These are phyloP conservation scores for Cryptococcus hybrid DNA, from an alignment of 1,284 basidiomycete genomes.

Conservation along the genomic window DNA sequence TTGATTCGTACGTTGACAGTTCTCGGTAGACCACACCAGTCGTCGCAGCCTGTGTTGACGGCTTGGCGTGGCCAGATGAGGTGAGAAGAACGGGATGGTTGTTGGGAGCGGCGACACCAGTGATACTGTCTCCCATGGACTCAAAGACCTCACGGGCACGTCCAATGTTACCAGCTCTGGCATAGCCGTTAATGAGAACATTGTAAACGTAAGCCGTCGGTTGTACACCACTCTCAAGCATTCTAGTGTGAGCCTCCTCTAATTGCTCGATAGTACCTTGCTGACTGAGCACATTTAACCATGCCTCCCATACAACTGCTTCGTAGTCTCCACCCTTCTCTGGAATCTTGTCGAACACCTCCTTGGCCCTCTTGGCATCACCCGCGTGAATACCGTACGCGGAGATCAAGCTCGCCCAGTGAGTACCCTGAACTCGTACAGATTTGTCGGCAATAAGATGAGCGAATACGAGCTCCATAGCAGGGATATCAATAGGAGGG, in stretches of 20 bases:
- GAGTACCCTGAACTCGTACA: slow-evolving; percentile 72
- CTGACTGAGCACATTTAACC: slow-evolving; percentile 83
- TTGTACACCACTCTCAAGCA: slow-evolving; percentile 64
- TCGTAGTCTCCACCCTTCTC: slow-evolving; percentile 56
- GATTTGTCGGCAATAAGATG: slow-evolving; percentile 57
- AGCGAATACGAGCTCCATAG: slow-evolving; percentile 73
- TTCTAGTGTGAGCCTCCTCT: slow-evolving; percentile 63
- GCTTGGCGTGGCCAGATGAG: slow-evolving; percentile 48
- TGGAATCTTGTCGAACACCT: slow-evolving; percentile 73
- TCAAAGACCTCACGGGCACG: slow-evolving; percentile 78
- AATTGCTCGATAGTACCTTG: slow-evolving; percentile 78
- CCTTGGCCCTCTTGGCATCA: slow-evolving; percentile 73
- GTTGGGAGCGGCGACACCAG: slow-evolving; percentile 80
- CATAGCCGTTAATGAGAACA: slow-evolving; percentile 84
- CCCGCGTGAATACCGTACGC: slow-evolving; percentile 80
- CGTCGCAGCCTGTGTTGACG: slow-evolving; percentile 48
- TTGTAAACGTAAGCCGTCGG: slow-evolving; percentile 98
- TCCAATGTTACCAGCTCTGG: slow-evolving; percentile 67
- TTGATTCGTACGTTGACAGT: slow-evolving; percentile 74
- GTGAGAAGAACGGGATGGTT: slow-evolving; percentile 70
- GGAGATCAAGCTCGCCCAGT: slow-evolving; percentile 91
- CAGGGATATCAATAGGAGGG: slow-evolving; percentile 72
- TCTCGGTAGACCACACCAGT: slow-evolving; percentile 71
- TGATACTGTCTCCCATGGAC: slow-evolving; percentile 70
- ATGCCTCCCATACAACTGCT: slow-evolving; percentile 84